A percentile compares a stretch with the other conserved stretches of the same genome.
Evolutionary conservation across 306 rosid genomes (phyloP).

Genomic region (Trifolium dubium): DNA sequence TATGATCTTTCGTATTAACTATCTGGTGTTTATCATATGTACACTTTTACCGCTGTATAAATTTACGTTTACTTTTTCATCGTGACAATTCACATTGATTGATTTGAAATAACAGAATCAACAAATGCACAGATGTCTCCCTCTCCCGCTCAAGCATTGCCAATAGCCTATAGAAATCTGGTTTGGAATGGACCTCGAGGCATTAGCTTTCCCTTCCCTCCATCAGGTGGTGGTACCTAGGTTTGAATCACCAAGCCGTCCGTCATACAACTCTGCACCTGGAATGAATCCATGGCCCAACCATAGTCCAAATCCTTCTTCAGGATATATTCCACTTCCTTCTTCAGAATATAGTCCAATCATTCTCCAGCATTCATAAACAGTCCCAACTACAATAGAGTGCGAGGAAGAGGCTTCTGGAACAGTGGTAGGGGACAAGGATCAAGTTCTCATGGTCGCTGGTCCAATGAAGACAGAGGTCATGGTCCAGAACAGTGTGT

Average conservation of each 20-base stretch:
- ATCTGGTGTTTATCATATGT: slow-evolving; percentile 18
- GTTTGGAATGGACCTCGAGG: slow-evolving; percentile 59
- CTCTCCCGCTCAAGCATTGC: slow-evolving; percentile 50
- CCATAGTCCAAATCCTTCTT: slow-evolving; percentile 51
- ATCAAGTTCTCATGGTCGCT: slow-evolving; percentile 48
- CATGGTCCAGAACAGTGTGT: slow-evolving; percentile 33
- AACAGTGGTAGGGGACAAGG: slow-evolving; percentile 58
- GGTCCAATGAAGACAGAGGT: slow-evolving; percentile 36
- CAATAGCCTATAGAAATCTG: slow-evolving; percentile 49
- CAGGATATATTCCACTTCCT: too few species aligned
- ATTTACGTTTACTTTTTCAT: slow-evolving; percentile 20
- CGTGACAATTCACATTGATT: slow-evolving; percentile 21
- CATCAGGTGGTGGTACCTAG: slow-evolving; percentile 48
- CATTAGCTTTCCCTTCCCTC: slow-evolving; percentile 47
- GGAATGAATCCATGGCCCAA: slow-evolving; percentile 44
- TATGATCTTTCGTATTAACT: slow-evolving; percentile 2
- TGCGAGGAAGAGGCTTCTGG: slow-evolving; percentile 60
- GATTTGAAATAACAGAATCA: slow-evolving; percentile 54
- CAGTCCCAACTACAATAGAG: slow-evolving; percentile 50
- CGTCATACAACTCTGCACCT: slow-evolving; percentile 42
- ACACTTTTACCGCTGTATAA: slow-evolving; percentile 2
- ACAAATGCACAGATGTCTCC: slow-evolving; percentile 53
- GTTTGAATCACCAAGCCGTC: slow-evolving; percentile 47
- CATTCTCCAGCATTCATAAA: slow-evolving; percentile 53
- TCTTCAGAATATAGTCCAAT: slow-evolving; percentile 41